Evolutionary conservation across 768 basidiomycete genomes (phyloP).

Genomic region (Nidula microcarpa): DNA sequence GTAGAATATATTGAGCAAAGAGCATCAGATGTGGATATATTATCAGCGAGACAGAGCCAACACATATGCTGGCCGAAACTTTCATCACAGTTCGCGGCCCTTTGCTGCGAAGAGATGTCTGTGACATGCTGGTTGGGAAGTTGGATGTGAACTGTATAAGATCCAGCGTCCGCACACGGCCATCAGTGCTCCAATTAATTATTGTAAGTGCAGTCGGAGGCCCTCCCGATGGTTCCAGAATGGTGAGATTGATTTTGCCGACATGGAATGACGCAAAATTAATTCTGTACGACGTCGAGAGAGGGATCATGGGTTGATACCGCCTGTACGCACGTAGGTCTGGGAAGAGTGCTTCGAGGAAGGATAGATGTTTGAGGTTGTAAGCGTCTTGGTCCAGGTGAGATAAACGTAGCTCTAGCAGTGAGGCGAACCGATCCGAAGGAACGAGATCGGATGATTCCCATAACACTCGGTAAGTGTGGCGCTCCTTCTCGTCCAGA

Average conservation of each 20-base stretch:
- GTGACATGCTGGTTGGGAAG: constrained; percentile 33
- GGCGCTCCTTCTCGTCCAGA: constrained; percentile 24
- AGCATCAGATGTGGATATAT: constrained; percentile 58
- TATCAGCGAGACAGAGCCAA: constrained; percentile 36
- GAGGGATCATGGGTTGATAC: background rate
- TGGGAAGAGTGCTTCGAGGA: constrained; percentile 26
- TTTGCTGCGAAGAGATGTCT: constrained; percentile 39
- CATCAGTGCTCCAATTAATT: constrained; percentile 20
- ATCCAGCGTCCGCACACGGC: constrained; percentile 16
- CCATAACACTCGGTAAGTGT: constrained; percentile 4
- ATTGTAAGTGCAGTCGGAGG: constrained; percentile 32
- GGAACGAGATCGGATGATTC: background rate
- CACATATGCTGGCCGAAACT: constrained; percentile 28
- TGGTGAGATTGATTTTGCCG: constrained; percentile 18
- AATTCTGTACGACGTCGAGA: background rate
- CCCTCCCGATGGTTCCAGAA: constrained; percentile 29
- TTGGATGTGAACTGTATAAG: constrained; percentile 21
- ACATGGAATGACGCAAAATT: constrained; percentile 21
- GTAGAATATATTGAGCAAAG: constrained; percentile 54
- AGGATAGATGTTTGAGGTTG: constrained; percentile 21
- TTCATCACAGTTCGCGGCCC: constrained; percentile 23
- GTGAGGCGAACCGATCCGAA: background rate
- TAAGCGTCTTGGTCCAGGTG: constrained; percentile 42
- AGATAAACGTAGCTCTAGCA: constrained; percentile 16
- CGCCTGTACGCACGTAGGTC: background rate